These are phyloP conservation scores for Astrothelium subdiscretum DNA, from an alignment of 495 filamentous ascomycete genomes.

Conservation along the genomic window DNA sequence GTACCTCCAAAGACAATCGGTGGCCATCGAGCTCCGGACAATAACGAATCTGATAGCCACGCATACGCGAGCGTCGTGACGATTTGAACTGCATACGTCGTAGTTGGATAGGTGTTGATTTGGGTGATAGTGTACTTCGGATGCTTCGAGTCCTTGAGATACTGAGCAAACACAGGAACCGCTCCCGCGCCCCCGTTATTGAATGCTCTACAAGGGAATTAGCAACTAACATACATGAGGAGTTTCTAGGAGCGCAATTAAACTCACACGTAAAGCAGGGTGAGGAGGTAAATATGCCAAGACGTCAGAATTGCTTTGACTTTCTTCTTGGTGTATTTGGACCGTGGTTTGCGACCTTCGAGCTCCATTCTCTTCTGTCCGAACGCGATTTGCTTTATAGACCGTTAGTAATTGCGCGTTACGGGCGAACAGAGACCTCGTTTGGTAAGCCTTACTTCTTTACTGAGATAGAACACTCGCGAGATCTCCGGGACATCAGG, in stretches of 20 bases:
- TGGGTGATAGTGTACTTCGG: constrained; percentile 19
- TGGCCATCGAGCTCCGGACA: constrained; percentile 45
- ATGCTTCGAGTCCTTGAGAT: constrained; percentile 9
- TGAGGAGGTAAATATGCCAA: constrained; percentile 41
- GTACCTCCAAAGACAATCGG: constrained; percentile 40
- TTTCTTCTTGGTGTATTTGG: constrained; percentile 36
- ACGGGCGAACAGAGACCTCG: not conserved
- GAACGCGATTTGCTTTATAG: constrained; percentile 33
- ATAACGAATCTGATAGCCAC: constrained; percentile 38
- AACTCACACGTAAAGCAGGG: constrained; percentile 30
- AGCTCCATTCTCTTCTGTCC: constrained; percentile 33
- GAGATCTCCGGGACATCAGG: constrained; percentile 52
- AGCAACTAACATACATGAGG: no score
- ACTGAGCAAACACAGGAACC: constrained; percentile 21
- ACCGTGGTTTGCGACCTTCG: constrained; percentile 35
- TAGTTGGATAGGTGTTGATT: constrained; percentile 35
- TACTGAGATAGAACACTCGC: constrained; percentile 30
- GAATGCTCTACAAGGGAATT: not conserved
- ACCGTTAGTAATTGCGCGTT: not conserved
- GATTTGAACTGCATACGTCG: constrained; percentile 36
- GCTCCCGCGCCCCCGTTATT: constrained; percentile 14
- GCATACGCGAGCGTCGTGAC: constrained; percentile 37
- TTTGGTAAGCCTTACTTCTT: constrained; percentile 19
- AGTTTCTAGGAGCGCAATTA: not conserved
- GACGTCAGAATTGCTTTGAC: constrained; percentile 43